Evolutionary conservation across 106 monocot species (phyloP), one percentile per base, ranked within the genome.

Genomic region (Apostasia ramifera): DNA sequence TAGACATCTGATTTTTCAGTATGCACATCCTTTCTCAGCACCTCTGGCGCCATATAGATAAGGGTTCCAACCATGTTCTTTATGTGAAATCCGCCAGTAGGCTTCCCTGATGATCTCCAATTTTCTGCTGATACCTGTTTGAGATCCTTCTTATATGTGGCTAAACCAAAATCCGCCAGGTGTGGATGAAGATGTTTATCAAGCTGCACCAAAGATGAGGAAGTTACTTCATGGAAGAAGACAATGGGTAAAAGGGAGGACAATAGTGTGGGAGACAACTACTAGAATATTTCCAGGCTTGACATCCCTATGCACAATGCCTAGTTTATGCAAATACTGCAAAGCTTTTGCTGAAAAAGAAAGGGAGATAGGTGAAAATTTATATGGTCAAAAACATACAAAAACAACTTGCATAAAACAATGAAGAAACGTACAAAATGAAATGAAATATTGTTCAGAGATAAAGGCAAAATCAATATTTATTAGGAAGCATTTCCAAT

Each of bases 1-100:
- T 93, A 93, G 48, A 98, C 85, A 85, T 98, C 98, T 54, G 98
- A 93, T 72, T 98, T 93, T 78, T 98, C 98, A 49, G 93, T 90
- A 51, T 98, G 90, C 53, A 92, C 53, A 59, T 83, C 88, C 71
- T 93, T 98, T 53, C 62, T 90, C 76, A 98, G 61, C 77, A 98
- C 84, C 80, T 98, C 98, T 67, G 98, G 98, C 63, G 98, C 87
- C 98, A 98, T 98, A 79, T 93, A 98, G 57, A 98, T 90, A 15
- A 98, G 83, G 44, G 98, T 98, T 45, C 98, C 98, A 53, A 98
- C 98, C 98, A 93, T 98, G 50, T 93, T 93, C 56, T 74, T 93
- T 59, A 93, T 98, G 77, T 98, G 90, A 73, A 98, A 98, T 57
- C 98, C 98, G 66, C 98, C 98, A 59, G 98, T 98, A 45, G 98